These are phyloP conservation scores for Aspergillus udagawae DNA, from an alignment of 2,329 filamentous ascomycete species.

Conservation along the genomic window DNA sequence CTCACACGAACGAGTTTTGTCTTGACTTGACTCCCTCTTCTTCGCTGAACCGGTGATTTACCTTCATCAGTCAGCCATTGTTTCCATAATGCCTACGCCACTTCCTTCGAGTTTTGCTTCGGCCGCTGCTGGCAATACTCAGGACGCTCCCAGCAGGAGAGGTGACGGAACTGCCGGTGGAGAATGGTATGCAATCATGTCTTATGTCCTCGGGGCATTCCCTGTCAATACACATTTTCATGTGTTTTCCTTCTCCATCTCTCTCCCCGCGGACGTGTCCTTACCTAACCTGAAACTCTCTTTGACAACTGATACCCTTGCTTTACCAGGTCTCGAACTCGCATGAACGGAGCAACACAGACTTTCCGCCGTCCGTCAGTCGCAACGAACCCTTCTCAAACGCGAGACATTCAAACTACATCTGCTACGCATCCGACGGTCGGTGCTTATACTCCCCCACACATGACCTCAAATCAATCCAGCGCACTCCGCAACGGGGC, in stretches of 20 bases:
- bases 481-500: conserved; percentile 50
- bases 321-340: conserved; percentile 52
- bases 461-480: conserved; percentile 51
- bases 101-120: conserved; percentile 81
- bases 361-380: conserved; percentile 63
- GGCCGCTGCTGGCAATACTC: conserved; percentile 71
- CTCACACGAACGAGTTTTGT: conserved; percentile 21
- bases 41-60: conserved; percentile 18
- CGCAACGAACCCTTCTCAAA: conserved; percentile 51
- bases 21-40: conserved; percentile 17
- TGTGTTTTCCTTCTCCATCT: conserved; percentile 2
- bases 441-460: conserved; percentile 58
- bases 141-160: conserved; percentile 58
- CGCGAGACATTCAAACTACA: conserved; percentile 39
- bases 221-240: background rate
- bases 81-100: conserved; percentile 62
- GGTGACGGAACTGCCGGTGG: conserved; percentile 57
- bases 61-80: conserved; percentile 18
- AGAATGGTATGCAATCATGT: conserved; percentile 61
- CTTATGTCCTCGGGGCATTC: background rate
- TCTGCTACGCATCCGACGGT: conserved; percentile 40
- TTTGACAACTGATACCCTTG: background rate
- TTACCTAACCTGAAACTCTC: background rate
- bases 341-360: conserved; percentile 63
- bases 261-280: background rate